These are phyloP conservation scores for Colletotrichum gigasporum DNA, from an alignment of 2,329 filamentous ascomycete genomes.

Conservation along the genomic window DNA sequence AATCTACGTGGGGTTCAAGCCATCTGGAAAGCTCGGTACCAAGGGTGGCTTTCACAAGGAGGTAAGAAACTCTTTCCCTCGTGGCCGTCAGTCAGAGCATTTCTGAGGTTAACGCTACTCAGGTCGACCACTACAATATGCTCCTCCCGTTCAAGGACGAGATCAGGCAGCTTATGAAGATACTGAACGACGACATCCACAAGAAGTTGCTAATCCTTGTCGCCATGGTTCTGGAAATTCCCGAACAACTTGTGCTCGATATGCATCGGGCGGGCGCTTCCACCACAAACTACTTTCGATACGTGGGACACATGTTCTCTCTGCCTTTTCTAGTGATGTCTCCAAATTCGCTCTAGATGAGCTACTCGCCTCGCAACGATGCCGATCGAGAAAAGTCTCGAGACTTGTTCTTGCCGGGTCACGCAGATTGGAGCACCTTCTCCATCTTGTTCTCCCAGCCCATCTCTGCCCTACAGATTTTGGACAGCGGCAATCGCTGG, in stretches of 20 bases:
- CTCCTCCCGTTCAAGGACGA: slow-evolving; percentile 31
- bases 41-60: background rate
- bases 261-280: slow-evolving; percentile 44
- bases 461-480: slow-evolving; percentile 49
- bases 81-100: too few relatives aligned
- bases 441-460: slow-evolving; percentile 50
- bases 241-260: slow-evolving; percentile 45
- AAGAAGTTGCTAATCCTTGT: slow-evolving; percentile 47
- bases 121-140: background rate
- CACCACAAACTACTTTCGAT: slow-evolving; percentile 48
- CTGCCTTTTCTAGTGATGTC: background rate
- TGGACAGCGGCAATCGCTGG: slow-evolving; percentile 40
- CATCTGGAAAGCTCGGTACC: background rate
- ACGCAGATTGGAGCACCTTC: slow-evolving; percentile 49
- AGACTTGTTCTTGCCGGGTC: slow-evolving; percentile 50
- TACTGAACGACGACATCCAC: slow-evolving; percentile 38
- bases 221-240: slow-evolving; percentile 48
- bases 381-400: slow-evolving; percentile 47
- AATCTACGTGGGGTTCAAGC: background rate
- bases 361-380: slow-evolving; percentile 44
- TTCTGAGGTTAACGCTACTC: too few relatives aligned
- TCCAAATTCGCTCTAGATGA: slow-evolving; percentile 42
- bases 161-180: slow-evolving; percentile 37
- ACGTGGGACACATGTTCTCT: slow-evolving; percentile 33
- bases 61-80: too few relatives aligned